Percentiles rank a stretch among this genome's conserved stretches.
Evolutionary conservation across 225 moss, liverwort and hornwort genomes (phyloP).

Genomic region (Pleurozium schreberi): DNA sequence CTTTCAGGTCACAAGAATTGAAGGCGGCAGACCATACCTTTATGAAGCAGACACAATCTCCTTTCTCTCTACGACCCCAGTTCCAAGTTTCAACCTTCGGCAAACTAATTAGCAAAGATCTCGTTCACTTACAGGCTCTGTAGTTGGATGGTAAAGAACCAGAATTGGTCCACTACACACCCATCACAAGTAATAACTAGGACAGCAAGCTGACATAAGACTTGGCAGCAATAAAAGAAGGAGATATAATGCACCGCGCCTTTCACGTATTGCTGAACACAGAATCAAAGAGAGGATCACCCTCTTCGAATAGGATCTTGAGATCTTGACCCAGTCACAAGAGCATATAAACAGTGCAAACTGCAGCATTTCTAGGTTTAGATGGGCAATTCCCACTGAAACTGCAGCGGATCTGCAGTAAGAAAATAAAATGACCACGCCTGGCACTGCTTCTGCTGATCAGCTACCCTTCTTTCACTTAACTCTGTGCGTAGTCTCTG

Average conservation of each 20-base stretch:
- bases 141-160: background rate
- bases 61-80: background rate
- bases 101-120: background rate
- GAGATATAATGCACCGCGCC: too few species aligned
- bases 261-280: background rate
- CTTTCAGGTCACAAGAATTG: background rate
- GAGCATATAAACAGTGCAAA: background rate
- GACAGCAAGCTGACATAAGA: background rate
- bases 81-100: background rate
- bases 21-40: background rate
- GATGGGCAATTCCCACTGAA: background rate
- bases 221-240: background rate
- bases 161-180: background rate
- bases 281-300: background rate
- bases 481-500: background rate
- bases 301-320: background rate
- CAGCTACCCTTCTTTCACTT: background rate
- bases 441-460: background rate
- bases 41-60: background rate
- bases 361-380: background rate
- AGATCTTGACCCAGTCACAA: background rate
- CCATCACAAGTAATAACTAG: background rate
- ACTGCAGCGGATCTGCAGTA: background rate
- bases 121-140: background rate
- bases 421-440: background rate